A percentile compares a stretch with the other conserved stretches of the same genome.
These are phyloP conservation scores for Paxillus ammoniavirescens DNA, from an alignment of 768 basidiomycete species.

Conservation along the genomic window DNA sequence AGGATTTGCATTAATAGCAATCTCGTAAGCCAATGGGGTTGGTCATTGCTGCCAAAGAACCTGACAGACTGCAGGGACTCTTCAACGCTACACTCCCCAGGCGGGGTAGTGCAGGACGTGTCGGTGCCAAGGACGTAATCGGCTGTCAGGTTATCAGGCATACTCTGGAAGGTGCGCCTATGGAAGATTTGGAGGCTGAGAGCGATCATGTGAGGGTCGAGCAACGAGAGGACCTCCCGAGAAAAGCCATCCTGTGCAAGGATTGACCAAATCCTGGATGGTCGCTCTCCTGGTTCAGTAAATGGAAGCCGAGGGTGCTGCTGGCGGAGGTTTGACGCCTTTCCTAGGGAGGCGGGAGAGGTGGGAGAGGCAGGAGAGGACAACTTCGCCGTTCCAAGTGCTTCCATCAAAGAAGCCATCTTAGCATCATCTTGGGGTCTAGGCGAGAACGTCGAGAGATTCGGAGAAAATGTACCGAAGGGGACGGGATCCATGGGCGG, in stretches of 20 bases:
- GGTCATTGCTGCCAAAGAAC: constrained; percentile 67
- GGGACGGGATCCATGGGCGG: constrained; percentile 12
- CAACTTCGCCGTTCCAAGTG: constrained; percentile 31
- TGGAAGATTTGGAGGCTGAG: constrained; percentile 65
- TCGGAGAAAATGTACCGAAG: constrained; percentile 35
- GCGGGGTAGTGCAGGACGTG: not conserved
- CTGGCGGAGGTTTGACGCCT: constrained; percentile 23
- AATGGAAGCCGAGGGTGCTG: constrained; percentile 21
- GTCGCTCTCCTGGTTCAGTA: constrained; percentile 21
- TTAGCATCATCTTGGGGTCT: constrained; percentile 44
- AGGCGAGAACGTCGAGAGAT: constrained; percentile 52
- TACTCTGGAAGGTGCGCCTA: constrained; percentile 46
- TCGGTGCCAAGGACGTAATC: constrained; percentile 41
- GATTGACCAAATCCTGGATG: constrained; percentile 44
- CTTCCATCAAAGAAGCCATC: constrained; percentile 45
- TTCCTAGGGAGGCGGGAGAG: constrained; percentile 21
- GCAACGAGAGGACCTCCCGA: constrained; percentile 56
- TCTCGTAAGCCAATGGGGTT: constrained; percentile 81
- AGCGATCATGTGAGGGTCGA: constrained; percentile 64
- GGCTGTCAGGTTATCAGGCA: constrained; percentile 53
- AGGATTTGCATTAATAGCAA: constrained; percentile 70
- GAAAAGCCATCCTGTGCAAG: constrained; percentile 68
- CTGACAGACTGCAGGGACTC: constrained; percentile 23
- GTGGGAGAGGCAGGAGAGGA: constrained; percentile 16
- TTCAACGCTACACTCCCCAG: constrained; percentile 4